Evolutionary conservation across 345 rosid species (phyloP), one percentile per base, ranked within the genome.

Genomic region (Brassica rapa): DNA sequence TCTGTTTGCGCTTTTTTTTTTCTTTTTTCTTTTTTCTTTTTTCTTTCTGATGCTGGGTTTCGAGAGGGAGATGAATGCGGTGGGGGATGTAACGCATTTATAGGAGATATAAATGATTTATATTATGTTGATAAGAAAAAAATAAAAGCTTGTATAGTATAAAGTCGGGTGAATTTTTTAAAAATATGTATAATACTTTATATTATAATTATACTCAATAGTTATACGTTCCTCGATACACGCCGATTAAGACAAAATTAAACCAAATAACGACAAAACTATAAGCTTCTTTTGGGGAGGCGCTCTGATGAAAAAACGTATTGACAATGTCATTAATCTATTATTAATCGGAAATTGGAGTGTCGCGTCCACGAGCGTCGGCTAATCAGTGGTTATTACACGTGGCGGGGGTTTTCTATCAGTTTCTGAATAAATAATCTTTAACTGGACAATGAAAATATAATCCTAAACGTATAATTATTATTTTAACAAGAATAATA

Each of bases 321-420:
- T 7, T 15, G 2, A 63, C 2, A 35, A 35, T 66, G 39, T 67
- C 11, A 57, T 43, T 46, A 66, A 6, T 66, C 46, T 59, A 59
- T 15, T 51, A 35, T 15, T 51, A 35, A 32, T 73, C 12, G 23
- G 62, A 16, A 49, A 8, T 30, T 59, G 35, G 68, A 49, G 63
- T 60, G 70, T 60, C 43, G 74, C 70, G 70, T 67, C 78, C 78
- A 72, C 73, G 73, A 79, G 77, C 65, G 46, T 27, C 24, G 69
- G 27, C 64, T 60, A 53, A 53, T 49, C 19, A 49, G 1, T 49
- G 19, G 63, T 67, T 39, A 16, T 37, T 27, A 64, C 62, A 71
- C 77, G 76, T 62, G 49, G 5, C 56, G 1, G 55, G 16, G 55
- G 19, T 14, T 1, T 49, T 14, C 19, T 49, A 49, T 49, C 56